These are phyloP conservation scores for Platanthera guangdongensis DNA, from an alignment of 106 monocot genomes.

Conservation along the genomic window DNA sequence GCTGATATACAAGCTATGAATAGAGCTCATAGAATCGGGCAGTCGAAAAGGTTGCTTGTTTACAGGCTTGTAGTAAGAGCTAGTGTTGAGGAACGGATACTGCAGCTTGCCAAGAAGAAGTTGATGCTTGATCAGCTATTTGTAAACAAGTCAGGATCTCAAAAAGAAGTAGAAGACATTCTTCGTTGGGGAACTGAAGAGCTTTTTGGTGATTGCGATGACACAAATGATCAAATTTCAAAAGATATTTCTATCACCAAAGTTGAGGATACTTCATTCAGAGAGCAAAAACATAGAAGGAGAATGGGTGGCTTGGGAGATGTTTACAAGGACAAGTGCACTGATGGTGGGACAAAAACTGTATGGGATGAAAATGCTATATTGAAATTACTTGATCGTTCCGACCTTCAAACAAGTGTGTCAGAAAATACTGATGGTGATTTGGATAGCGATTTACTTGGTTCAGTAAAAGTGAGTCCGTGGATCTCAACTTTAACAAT, in stretches of 20 bases:
- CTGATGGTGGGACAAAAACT: slow-evolving; percentile 57
- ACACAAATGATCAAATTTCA: slow-evolving; percentile 28
- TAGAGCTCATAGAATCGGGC: slow-evolving; percentile 96
- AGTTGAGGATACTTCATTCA: slow-evolving; percentile 29
- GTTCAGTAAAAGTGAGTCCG: slow-evolving; percentile 66
- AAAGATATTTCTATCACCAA: slow-evolving; percentile 38
- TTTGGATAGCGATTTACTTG: slow-evolving; percentile 90
- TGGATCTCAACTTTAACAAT: neutral
- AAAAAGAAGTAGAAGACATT: slow-evolving; percentile 97
- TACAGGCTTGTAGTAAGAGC: slow-evolving; percentile 97
- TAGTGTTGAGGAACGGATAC: slow-evolving; percentile 95
- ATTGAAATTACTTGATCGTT: slow-evolving; percentile 80
- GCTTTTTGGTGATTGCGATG: slow-evolving; percentile 60
- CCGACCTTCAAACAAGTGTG: slow-evolving; percentile 49
- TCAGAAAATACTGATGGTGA: slow-evolving; percentile 65
- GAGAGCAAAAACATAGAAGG: slow-evolving; percentile 60
- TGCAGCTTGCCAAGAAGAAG: slow-evolving; percentile 96
- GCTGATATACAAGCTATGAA: slow-evolving; percentile 99
- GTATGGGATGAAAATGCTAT: slow-evolving; percentile 93
- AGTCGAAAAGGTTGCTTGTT: slow-evolving; percentile 84
- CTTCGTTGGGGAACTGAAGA: slow-evolving; percentile 98
- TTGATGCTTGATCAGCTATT: slow-evolving; percentile 99
- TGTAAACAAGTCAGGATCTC: slow-evolving; percentile 90
- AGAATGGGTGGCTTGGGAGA: slow-evolving; percentile 76
- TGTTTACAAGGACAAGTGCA: slow-evolving; percentile 83